These are phyloP conservation scores for Leccinum ponderosum DNA, from an alignment of 1,284 basidiomycete species.

Conservation along the genomic window DNA sequence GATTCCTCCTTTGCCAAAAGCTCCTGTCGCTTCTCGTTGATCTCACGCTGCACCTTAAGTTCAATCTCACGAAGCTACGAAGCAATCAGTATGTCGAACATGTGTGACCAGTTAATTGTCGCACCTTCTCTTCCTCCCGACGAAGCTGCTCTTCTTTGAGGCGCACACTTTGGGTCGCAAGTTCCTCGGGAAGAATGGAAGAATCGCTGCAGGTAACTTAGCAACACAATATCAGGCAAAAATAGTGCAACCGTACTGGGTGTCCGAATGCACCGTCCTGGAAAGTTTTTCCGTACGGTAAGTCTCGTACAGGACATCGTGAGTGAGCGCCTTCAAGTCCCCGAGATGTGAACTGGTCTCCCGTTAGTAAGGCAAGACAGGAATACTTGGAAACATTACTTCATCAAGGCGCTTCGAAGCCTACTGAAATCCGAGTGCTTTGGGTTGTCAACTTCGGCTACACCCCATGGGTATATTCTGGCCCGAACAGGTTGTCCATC, in stretches of 20 bases:
- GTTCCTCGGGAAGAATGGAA: constrained; percentile 92
- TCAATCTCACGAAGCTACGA: constrained; percentile 93
- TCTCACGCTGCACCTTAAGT: constrained; percentile 97
- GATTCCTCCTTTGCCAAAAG: constrained; percentile 92
- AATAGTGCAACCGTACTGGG: constrained; percentile 54
- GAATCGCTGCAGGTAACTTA: constrained; percentile 58
- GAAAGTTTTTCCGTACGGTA: constrained; percentile 99
- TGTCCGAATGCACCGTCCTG: constrained; percentile 85
- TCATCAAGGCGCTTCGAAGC: constrained; percentile 87
- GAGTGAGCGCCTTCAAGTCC: constrained; percentile 93
- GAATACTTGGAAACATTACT: constrained; percentile 47
- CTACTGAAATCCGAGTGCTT: constrained; percentile 97
- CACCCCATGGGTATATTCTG: constrained; percentile 96
- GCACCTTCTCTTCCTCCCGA: constrained; percentile 92
- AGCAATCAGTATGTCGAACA: constrained; percentile 13
- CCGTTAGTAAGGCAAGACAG: constrained; percentile 8
- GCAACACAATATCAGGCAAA: constrained; percentile 6
- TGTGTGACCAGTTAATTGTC: constrained; percentile 8
- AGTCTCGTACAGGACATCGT: constrained; percentile 94
- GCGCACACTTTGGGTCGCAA: constrained; percentile 94
- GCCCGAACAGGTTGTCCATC: constrained; percentile 91
- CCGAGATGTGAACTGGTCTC: constrained; percentile 83
- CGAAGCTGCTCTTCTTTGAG: constrained; percentile 99
- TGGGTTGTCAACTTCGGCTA: constrained; percentile 98
- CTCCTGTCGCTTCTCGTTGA: constrained; percentile 98